These are phyloP conservation scores for Dioszegia crocea DNA, from an alignment of 768 basidiomycete species.

Conservation along the genomic window DNA sequence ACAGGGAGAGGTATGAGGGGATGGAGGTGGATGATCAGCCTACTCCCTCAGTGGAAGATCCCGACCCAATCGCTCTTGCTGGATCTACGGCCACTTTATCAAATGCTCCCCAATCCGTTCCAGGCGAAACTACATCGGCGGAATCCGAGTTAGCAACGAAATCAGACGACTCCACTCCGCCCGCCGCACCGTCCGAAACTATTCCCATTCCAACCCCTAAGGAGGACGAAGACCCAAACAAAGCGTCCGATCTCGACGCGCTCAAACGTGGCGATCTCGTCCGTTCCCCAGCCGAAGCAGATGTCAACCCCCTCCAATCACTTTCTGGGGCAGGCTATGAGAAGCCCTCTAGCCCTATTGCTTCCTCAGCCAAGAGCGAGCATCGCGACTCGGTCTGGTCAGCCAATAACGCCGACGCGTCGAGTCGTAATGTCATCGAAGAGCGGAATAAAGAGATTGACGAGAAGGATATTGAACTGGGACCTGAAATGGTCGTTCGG, in stretches of 20 bases:
- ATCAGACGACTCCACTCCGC: too few relatives aligned
- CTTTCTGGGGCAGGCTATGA: background rate
- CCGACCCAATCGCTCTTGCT: background rate
- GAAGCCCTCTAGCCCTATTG: too few relatives aligned
- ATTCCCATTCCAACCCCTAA: background rate
- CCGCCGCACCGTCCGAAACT: background rate
- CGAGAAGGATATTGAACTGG: background rate
- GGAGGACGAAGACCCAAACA: slow-evolving; percentile 21
- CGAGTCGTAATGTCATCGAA: slow-evolving; percentile 5
- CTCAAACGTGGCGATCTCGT: slow-evolving; percentile 23
- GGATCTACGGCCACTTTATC: background rate
- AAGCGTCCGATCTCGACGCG: slow-evolving; percentile 24
- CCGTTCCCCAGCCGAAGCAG: slow-evolving; percentile 1
- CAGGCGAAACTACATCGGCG: too few relatives aligned
- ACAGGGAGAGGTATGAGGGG: background rate
- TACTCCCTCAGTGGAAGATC: background rate
- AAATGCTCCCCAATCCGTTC: too few relatives aligned
- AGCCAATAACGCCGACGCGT: background rate
- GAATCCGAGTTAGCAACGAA: too few relatives aligned
- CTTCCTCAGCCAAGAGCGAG: background rate
- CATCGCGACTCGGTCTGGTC: background rate
- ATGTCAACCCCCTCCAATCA: background rate
- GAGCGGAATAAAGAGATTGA: slow-evolving; percentile 22
- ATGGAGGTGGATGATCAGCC: slow-evolving; percentile 6
- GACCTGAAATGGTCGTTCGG: slow-evolving; percentile 5